phyloP scores from a whole-genome alignment of 176 grass and related monocot genomes.

The Musa troglodytarum region DNA sequence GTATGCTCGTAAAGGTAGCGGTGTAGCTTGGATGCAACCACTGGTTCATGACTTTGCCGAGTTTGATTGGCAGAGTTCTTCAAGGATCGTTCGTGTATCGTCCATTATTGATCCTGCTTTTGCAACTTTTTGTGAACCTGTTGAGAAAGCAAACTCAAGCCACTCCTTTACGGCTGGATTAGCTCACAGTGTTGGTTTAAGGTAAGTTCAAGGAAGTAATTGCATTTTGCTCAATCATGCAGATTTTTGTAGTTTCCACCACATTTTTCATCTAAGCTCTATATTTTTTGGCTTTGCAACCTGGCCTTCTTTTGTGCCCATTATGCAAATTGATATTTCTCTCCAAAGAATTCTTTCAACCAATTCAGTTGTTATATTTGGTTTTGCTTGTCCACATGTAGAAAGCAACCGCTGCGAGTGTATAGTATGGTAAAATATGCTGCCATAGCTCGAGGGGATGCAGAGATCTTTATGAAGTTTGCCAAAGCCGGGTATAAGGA shows the following conservation, averaged over 20 bases:
- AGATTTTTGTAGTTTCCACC: not conserved
- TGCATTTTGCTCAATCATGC: not conserved
- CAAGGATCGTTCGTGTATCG: slow-evolving; percentile 66
- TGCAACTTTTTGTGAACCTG: slow-evolving; percentile 88
- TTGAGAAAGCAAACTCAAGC: slow-evolving; percentile 83
- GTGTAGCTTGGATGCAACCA: slow-evolving; percentile 93
- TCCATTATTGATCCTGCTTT: slow-evolving; percentile 62
- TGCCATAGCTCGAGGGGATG: slow-evolving; percentile 79
- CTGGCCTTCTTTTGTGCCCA: not conserved
- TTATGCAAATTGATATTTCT: not conserved
- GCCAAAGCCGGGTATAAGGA: slow-evolving; percentile 89
- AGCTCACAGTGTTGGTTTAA: slow-evolving; percentile 70
- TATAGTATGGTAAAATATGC: slow-evolving; percentile 99
- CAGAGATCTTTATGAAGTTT: slow-evolving; percentile 99
- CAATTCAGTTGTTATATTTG: slow-evolving; percentile 8
- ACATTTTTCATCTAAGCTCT: too few species aligned
- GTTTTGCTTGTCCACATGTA: slow-evolving; percentile 28
- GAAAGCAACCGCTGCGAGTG: slow-evolving; percentile 77
- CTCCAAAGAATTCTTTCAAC: too few species aligned
- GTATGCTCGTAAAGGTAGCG: slow-evolving; percentile 83
- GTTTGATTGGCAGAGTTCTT: slow-evolving; percentile 39
- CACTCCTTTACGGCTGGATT: slow-evolving; percentile 83
- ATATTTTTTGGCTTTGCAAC: too few species aligned
- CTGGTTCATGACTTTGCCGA: slow-evolving; percentile 53
- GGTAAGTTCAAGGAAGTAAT: slow-evolving; percentile 30